phyloP scores from a whole-genome alignment of 2,329 filamentous ascomycete species.

The Colletotrichum horii region DNA sequence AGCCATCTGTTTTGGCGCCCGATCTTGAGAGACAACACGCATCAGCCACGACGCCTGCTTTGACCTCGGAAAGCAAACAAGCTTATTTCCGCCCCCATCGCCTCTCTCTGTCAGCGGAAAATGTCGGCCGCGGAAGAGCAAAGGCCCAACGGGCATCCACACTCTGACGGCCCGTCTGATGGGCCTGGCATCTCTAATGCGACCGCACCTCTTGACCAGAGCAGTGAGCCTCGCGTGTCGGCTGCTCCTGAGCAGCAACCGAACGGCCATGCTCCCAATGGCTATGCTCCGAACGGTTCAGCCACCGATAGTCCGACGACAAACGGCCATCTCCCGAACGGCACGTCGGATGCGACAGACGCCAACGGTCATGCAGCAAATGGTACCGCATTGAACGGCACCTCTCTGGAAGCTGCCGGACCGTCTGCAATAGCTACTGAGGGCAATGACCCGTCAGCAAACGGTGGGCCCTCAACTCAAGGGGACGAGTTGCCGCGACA shows the following conservation, averaged over 20 bases:
- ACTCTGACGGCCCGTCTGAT: background rate
- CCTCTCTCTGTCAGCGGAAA: background rate
- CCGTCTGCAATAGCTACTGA: background rate
- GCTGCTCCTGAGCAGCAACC: background rate
- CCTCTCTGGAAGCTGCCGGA: background rate
- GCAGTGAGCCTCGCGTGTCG: background rate
- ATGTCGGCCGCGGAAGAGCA: slow-evolving; percentile 14
- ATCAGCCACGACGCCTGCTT: background rate
- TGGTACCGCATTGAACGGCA: background rate
- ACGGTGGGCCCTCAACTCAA: slow-evolving; percentile 16
- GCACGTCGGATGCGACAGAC: background rate
- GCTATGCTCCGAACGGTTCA: background rate
- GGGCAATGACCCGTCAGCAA: slow-evolving; percentile 10
- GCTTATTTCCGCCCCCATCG: background rate
- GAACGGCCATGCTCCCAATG: background rate
- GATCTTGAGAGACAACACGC: background rate
- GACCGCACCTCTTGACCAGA: background rate
- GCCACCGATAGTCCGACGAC: background rate
- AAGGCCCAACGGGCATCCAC: slow-evolving; percentile 14
- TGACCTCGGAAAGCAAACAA: background rate
- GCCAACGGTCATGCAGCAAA: background rate
- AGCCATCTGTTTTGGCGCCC: background rate
- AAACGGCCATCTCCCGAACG: background rate
- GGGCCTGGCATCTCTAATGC: background rate
- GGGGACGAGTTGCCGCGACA: background rate